Conservation (phyloP, 2,329 filamentous ascomycete genomes). For the Fusarium xylarioides region DNA sequence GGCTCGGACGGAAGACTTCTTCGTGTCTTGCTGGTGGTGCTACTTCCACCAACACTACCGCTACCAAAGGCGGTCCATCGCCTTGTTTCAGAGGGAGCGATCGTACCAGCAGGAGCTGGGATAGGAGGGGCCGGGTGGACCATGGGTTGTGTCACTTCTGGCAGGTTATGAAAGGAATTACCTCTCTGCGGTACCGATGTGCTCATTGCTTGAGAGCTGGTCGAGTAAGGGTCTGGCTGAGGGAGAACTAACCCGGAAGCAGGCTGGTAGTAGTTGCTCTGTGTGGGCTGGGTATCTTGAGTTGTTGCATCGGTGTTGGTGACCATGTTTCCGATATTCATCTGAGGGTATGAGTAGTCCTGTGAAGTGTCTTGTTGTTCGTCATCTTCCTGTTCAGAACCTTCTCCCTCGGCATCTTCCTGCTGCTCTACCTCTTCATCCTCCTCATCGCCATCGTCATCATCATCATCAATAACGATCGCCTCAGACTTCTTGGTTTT, state of each 20-base stretch:
- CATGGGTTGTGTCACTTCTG: constrained; percentile 22
- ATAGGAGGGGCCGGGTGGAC: constrained; percentile 11
- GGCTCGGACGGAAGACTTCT: constrained; percentile 34
- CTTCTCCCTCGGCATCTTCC: constrained; percentile 21
- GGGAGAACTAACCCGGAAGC: constrained; percentile 39
- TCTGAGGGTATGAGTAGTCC: constrained; percentile 43
- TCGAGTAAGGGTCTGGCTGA: constrained; percentile 34
- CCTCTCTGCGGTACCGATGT: constrained; percentile 29
- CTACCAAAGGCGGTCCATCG: constrained; percentile 18
- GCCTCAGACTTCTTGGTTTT: constrained; percentile 16
- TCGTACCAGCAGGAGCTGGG: constrained; percentile 16
- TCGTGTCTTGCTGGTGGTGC: constrained; percentile 2
- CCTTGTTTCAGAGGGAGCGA: constrained; percentile 21
- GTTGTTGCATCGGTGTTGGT: constrained; percentile 33
- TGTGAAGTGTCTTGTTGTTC: constrained; percentile 20
- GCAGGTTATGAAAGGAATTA: constrained; percentile 12
- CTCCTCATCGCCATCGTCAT: constrained; percentile 5
- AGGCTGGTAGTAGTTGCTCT: constrained; percentile 44
- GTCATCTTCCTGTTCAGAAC: constrained; percentile 19
- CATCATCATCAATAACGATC: constrained; percentile 13
- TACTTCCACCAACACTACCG: background rate
- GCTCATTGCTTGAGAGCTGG: constrained; percentile 20
- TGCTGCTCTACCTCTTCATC: constrained; percentile 25
- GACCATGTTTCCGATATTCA: constrained; percentile 44
- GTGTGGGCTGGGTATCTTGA: constrained; percentile 28